phyloP scores from a whole-genome alignment of 306 rosid species.

The Vicia villosa region DNA sequence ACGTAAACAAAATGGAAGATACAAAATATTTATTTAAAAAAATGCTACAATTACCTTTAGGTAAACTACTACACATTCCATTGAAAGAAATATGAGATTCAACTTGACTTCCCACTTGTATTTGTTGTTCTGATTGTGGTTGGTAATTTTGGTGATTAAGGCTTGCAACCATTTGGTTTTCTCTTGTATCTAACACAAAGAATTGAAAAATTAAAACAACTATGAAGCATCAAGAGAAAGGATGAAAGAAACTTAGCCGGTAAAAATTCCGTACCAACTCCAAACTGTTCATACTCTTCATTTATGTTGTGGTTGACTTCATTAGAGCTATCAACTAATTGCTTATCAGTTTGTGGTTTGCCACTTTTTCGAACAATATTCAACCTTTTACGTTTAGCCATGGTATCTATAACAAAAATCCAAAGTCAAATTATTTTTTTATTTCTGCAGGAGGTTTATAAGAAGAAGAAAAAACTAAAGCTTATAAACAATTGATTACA shows the following conservation, averaged over 20 bases:
- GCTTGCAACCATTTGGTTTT: background rate
- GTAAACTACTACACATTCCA: background rate
- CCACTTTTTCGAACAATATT: background rate
- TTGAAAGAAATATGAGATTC: background rate
- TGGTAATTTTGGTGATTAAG: slow-evolving; percentile 8
- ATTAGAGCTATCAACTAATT: slow-evolving; percentile 11
- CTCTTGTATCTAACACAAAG: background rate
- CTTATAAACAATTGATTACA: background rate
- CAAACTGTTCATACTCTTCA: background rate
- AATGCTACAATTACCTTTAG: background rate
- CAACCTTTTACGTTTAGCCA: background rate
- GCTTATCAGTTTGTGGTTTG: slow-evolving; percentile 6
- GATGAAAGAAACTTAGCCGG: background rate
- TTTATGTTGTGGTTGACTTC: background rate
- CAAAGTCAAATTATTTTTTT: background rate
- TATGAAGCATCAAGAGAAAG: background rate
- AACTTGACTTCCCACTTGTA: background rate
- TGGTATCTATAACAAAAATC: background rate
- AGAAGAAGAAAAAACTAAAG: background rate
- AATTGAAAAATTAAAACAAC: background rate
- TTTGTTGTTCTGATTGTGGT: background rate
- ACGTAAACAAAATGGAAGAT: background rate
- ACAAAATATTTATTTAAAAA: background rate
- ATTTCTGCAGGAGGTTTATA: background rate
- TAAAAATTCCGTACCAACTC: slow-evolving; percentile 2